Evolutionary conservation across 768 basidiomycete species (phyloP), one percentile per base, ranked within the genome.

Genomic region (Mrakia blollopis): DNA sequence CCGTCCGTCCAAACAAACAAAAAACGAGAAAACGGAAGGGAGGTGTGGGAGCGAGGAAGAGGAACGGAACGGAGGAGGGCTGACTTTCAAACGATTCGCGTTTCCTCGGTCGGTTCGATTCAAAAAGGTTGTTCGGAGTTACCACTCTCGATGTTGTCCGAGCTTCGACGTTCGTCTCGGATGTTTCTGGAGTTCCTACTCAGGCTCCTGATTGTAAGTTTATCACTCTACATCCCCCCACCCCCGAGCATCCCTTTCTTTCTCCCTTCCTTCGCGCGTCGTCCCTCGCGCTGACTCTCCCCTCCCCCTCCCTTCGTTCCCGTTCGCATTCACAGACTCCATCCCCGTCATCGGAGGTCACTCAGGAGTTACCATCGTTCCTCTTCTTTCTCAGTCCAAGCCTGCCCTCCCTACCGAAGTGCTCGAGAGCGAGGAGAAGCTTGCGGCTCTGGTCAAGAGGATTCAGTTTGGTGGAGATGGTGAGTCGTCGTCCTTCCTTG

Each of bases 81-180:
- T 72, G 54, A 54, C 10, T 41, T 3, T 44, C 44, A 11, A 5
- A 5, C 6, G 39, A 41, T 41, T 41, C 39, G 39, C 52, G 35
- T 13, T 25, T 23, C 60, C 30, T 32, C 14, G 39, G 28, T 18
- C 25, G 52, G 52, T 75, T 69, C 1, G 54, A 14, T 39, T 28
- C 23, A 9, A 2, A n/a, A 61, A 82, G 81, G 74, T 84, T 98
- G 81, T 98, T 97, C 84, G 97, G 96, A 88, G 91, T 99, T 79
- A 98, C 96, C 83, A 94, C 95, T 82, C 92, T 99, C 82, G 96
- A 99, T 82, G 94, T 99, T 81, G 95, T 98, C 85, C 93, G 96
- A 80, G 89, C 96, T 50, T 89, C 92, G 63, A 93, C 92, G 78
- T 98, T 98, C 89, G 88, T 94, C 75, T 88, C 89, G 30, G 88